phyloP scores from a whole-genome alignment of 805 yeast genomes.

The Yamadazyma scolyti region DNA sequence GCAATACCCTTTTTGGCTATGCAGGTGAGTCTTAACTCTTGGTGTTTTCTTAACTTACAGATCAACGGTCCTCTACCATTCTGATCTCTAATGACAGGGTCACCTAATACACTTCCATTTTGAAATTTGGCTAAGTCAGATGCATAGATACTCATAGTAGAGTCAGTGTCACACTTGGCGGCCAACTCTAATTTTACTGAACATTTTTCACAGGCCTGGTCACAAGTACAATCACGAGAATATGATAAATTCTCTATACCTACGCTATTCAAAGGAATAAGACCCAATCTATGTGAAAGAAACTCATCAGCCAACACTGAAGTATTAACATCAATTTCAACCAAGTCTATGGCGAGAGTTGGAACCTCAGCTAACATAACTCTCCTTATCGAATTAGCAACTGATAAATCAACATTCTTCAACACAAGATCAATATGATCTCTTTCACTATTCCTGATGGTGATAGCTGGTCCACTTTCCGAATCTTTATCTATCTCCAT shows the following conservation, averaged over 20 bases:
- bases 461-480: conserved; percentile 68
- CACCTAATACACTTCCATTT: conserved; percentile 57
- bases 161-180: conserved; percentile 86
- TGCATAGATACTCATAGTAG: conserved; percentile 86
- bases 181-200: conserved; percentile 81
- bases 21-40: conserved; percentile 83
- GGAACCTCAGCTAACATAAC: conserved; percentile 96
- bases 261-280: conserved; percentile 81
- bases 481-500: conserved; percentile 21
- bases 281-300: conserved; percentile 88
- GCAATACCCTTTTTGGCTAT: conserved; percentile 97
- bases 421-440: conserved; percentile 90
- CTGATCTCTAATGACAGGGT: conserved; percentile 80
- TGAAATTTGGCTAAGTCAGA: conserved; percentile 57
- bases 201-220: conserved; percentile 94
- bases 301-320: conserved; percentile 97
- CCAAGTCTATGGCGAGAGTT: conserved; percentile 92
- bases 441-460: conserved; percentile 78
- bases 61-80: conserved; percentile 81
- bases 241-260: conserved; percentile 83
- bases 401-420: conserved; percentile 79
- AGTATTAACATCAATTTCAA: conserved; percentile 89
- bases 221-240: conserved; percentile 96
- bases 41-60: conserved; percentile 88
- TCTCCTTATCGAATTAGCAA: conserved; percentile 90